Evolutionary conservation across 345 rosid species (phyloP).

Genomic region (Pugionium cornutum): DNA sequence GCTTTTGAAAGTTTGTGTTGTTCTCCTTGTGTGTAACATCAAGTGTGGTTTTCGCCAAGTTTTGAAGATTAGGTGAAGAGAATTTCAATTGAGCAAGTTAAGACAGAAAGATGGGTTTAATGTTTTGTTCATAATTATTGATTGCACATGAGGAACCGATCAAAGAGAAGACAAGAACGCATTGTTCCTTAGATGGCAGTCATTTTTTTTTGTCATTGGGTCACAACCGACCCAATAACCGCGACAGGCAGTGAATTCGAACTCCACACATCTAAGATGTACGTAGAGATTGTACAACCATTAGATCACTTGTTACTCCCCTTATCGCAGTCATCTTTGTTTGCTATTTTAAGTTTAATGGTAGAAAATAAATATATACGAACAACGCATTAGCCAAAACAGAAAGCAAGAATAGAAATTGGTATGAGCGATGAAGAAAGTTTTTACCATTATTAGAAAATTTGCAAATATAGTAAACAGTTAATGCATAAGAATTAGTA

Average conservation of each 20-base stretch:
- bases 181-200: conserved; percentile 36
- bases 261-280: no score
- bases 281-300: no score
- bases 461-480: background rate
- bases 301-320: no score
- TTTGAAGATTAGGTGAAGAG: conserved; percentile 33
- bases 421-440: conserved; percentile 13
- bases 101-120: conserved; percentile 35
- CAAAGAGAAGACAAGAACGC: conserved; percentile 39
- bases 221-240: no score
- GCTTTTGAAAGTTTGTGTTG: conserved; percentile 25
- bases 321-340: conserved; percentile 40
- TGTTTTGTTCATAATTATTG: conserved; percentile 30
- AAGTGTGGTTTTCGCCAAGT: conserved; percentile 33
- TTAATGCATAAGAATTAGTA: background rate
- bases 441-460: background rate
- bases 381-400: conserved; percentile 28
- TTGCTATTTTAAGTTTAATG: conserved; percentile 19
- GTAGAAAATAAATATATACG: background rate
- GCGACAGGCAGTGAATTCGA: no score
- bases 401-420: conserved; percentile 30
- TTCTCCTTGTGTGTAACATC: conserved; percentile 26
- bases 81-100: conserved; percentile 25
- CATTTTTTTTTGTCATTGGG: no score
- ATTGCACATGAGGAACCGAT: conserved; percentile 38